Evolutionary conservation across 306 rosid genomes (phyloP).

Genomic region (Glycyrrhiza uralensis): DNA sequence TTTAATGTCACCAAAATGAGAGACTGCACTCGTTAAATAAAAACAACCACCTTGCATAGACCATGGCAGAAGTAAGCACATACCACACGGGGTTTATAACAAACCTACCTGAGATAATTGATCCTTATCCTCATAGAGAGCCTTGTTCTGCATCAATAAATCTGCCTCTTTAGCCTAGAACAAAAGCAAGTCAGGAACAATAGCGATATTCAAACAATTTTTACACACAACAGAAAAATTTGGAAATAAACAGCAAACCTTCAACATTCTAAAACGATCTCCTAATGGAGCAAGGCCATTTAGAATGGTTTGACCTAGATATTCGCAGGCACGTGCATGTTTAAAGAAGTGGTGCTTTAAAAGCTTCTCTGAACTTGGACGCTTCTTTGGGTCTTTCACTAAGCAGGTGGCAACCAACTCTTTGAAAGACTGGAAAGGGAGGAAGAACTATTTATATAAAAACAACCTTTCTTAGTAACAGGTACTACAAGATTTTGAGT

Average conservation of each 20-base stretch:
- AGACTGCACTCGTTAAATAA: background rate
- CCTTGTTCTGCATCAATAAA: slow-evolving; percentile 83
- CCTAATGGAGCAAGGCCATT: slow-evolving; percentile 85
- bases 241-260: slow-evolving; percentile 54
- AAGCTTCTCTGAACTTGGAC: slow-evolving; percentile 92
- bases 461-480: slow-evolving; percentile 22
- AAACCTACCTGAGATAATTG: slow-evolving; percentile 79
- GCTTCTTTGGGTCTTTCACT: slow-evolving; percentile 98
- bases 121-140: slow-evolving; percentile 78
- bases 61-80: slow-evolving; percentile 7
- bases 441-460: slow-evolving; percentile 19
- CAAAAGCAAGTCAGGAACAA: slow-evolving; percentile 23
- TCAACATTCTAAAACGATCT: slow-evolving; percentile 77
- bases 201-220: slow-evolving; percentile 3
- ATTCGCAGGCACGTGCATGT: slow-evolving; percentile 64
- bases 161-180: slow-evolving; percentile 85
- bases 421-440: slow-evolving; percentile 73
- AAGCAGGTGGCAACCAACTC: slow-evolving; percentile 90
- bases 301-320: slow-evolving; percentile 65
- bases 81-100: slow-evolving; percentile 1
- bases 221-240: slow-evolving; percentile 10
- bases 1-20: background rate
- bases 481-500: slow-evolving; percentile 28
- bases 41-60: slow-evolving; percentile 9
- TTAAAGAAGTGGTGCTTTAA: slow-evolving; percentile 83